Evolutionary conservation across 768 basidiomycete genomes (phyloP), one percentile per base, ranked within the genome.

Genomic region (Porphyrellus cyaneotinctus): DNA sequence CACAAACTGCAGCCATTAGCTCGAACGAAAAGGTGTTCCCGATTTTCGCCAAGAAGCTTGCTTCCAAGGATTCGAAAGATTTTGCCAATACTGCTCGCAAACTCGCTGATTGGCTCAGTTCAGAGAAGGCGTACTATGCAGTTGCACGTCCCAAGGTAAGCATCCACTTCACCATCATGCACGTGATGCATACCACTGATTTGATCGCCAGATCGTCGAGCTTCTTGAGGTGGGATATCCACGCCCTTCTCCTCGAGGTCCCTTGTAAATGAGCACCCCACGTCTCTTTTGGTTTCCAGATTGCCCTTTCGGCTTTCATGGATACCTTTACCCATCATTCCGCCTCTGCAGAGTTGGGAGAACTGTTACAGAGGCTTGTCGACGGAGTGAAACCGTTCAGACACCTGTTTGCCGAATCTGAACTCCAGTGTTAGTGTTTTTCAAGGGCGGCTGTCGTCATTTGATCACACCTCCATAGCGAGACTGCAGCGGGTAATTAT

Each of bases 91-190:
- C 56, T 2, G 31, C 74, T 7, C 59, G 60, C 17, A 81, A 75
- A 60, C 64, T 83, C 18, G 64, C 70, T 1, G 6, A n/a, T 2
- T 83, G 79, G 80, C 60, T 81, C 37, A 43, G 60, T 23, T 74
- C 75, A 46, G 69, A 72, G 37, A 76, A 74, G 56, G 82, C 81
- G 1, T 83, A 83, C 58, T 84, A 84, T 59, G 43, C 63, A 1
- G 69, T 55, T 30, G 82, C 80, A 38, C 74, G 78, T 32, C 74
- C 72, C 41, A 74, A 78, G 67, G 82, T 81, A 52, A 54, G 70
- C 60, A 9, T 37, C 23, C n/a, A n/a, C 6, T 6, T 35, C 52
- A 24, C 26, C 14, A 18, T 12, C 17, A 31, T 46, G 54, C 22
- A 59, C 47, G 30, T 44, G 17, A 37, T 28, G 26, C 26, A 28